Evolutionary conservation across 148 eudicot species (phyloP).

Genomic region (Dianthus caryophyllus): DNA sequence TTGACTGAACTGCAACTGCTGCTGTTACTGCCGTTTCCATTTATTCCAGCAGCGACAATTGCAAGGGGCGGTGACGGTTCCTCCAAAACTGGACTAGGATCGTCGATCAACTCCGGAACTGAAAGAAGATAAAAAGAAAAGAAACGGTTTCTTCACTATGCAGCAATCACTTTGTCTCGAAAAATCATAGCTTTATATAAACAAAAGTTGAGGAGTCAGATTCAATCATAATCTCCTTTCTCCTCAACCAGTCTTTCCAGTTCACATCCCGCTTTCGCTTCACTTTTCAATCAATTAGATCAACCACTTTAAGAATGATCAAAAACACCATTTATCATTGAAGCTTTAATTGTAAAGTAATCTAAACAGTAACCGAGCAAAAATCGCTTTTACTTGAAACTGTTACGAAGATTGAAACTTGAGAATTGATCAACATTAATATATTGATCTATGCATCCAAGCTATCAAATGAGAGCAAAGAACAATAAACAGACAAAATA

Average conservation of each 20-base stretch:
- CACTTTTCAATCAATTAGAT: conserved; percentile 38
- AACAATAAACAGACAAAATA: conserved; percentile 49
- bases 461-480: conserved; percentile 34
- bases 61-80: conserved; percentile 21
- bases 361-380: background rate
- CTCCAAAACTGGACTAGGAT: conserved; percentile 32
- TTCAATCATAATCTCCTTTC: conserved; percentile 41
- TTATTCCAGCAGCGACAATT: conserved; percentile 22
- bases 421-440: background rate
- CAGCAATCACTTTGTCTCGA: conserved; percentile 21
- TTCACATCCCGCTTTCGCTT: conserved; percentile 21
- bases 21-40: conserved; percentile 43
- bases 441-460: background rate
- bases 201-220: conserved; percentile 30
- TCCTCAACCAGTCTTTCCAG: conserved; percentile 21
- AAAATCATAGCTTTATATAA: conserved; percentile 21
- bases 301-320: conserved; percentile 17
- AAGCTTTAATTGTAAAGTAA: conserved; percentile 10
- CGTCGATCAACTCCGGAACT: conserved; percentile 44
- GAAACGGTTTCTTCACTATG: conserved; percentile 15
- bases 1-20: conserved; percentile 43
- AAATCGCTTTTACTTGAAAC: conserved; percentile 3
- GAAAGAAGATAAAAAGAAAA: conserved; percentile 19
- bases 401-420: background rate
- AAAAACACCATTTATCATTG: conserved; percentile 19